Evolutionary conservation across 1,139 yeast genomes (phyloP).

Genomic region (Geotrichum aggregatum): DNA sequence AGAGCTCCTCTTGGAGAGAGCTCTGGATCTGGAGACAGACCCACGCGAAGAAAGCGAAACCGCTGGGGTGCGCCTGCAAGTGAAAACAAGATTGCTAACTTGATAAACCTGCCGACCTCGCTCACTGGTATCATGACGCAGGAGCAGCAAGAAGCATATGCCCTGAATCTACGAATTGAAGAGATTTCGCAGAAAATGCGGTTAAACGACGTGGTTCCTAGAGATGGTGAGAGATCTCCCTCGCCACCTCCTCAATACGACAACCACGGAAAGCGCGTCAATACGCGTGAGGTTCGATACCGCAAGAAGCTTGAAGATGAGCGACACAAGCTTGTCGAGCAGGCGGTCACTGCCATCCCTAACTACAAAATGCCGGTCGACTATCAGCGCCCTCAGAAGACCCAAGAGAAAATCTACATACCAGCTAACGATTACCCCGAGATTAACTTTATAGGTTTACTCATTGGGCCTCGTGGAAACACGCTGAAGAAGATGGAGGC

Average conservation of each 20-base stretch:
- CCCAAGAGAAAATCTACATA: slow-evolving; percentile 75
- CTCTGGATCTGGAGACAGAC: slow-evolving; percentile 1
- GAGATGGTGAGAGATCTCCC: slow-evolving; percentile 51
- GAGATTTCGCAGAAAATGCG: slow-evolving; percentile 66
- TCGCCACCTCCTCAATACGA: slow-evolving; percentile 96
- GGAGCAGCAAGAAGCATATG: slow-evolving; percentile 84
- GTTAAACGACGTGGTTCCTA: slow-evolving; percentile 44
- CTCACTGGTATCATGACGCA: slow-evolving; percentile 60
- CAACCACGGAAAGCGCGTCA: slow-evolving; percentile 70
- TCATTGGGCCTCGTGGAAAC: slow-evolving; percentile 94
- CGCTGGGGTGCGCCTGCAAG: slow-evolving; percentile 38
- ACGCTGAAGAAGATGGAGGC: slow-evolving; percentile 77
- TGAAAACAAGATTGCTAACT: slow-evolving; percentile 34
- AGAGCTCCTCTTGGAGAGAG: neutral
- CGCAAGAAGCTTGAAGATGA: slow-evolving; percentile 66
- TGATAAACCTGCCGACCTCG: slow-evolving; percentile 40
- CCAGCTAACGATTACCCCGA: slow-evolving; percentile 89
- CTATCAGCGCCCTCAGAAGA: slow-evolving; percentile 66
- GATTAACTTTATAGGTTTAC: slow-evolving; percentile 84
- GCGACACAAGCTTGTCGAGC: slow-evolving; percentile 69
- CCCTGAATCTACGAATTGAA: slow-evolving; percentile 67
- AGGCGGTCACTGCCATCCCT: slow-evolving; percentile 70
- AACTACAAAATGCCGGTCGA: slow-evolving; percentile 76
- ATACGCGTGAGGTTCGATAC: slow-evolving; percentile 72
- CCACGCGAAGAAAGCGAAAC: slow-evolving; percentile 24